phyloP scores from a whole-genome alignment of 2,329 filamentous ascomycete species.

The Mycosphaerella arachidis region DNA sequence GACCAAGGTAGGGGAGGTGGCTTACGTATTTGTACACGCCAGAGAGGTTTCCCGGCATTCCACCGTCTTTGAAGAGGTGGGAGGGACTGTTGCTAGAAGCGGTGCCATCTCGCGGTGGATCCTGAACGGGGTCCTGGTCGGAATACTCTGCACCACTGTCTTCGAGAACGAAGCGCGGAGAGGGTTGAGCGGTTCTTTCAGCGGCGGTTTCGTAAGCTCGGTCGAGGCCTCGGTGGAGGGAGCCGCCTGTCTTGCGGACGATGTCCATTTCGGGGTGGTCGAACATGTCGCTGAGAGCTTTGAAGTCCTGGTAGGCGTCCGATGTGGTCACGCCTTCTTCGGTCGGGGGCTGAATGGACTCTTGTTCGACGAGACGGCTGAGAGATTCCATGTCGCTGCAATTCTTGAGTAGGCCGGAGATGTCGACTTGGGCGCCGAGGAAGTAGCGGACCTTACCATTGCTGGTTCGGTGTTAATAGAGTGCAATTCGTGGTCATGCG shows the following conservation, averaged over 20 bases:
- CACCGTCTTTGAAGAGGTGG: not conserved
- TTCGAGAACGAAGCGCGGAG: constrained; percentile 44
- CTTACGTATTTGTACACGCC: constrained; percentile 57
- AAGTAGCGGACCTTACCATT: constrained; percentile 63
- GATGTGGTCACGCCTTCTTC: constrained; percentile 36
- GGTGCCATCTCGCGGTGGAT: not conserved
- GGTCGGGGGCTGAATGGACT: constrained; percentile 24
- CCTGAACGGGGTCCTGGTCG: constrained; percentile 8
- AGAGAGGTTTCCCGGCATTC: constrained; percentile 35
- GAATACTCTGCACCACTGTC: constrained; percentile 30
- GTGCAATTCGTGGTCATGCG: constrained; percentile 27
- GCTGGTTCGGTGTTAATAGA: constrained; percentile 50
- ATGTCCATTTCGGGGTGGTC: constrained; percentile 62
- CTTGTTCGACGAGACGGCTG: constrained; percentile 31
- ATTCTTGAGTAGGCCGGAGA: constrained; percentile 63
- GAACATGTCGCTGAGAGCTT: constrained; percentile 63
- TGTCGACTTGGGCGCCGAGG: constrained; percentile 67
- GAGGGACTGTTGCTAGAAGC: not conserved
- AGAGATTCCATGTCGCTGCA: constrained; percentile 61
- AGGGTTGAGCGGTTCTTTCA: constrained; percentile 27
- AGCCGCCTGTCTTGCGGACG: constrained; percentile 58
- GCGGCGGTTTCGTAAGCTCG: constrained; percentile 43
- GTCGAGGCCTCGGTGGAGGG: constrained; percentile 51
- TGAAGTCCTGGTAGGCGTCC: constrained; percentile 41
- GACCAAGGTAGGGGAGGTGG: not conserved